These are phyloP conservation scores for Litchi chinensis DNA, from an alignment of 345 rosid species.

Conservation along the genomic window DNA sequence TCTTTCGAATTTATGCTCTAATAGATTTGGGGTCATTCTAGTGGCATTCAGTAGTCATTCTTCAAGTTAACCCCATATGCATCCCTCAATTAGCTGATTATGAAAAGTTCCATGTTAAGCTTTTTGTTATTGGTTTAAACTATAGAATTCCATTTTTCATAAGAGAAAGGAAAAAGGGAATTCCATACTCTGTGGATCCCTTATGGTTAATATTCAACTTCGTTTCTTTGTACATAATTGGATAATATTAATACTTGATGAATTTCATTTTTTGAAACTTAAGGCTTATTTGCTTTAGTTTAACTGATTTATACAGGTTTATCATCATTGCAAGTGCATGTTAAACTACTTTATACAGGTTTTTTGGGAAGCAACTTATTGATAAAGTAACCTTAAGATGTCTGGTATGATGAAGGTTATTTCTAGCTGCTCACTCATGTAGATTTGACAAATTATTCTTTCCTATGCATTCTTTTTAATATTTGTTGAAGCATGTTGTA, in stretches of 20 bases:
- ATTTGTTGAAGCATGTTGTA: neutral
- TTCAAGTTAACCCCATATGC: neutral
- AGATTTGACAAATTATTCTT: neutral
- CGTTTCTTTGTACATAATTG: neutral
- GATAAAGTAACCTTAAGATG: slow-evolving; percentile 5
- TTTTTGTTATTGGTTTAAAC: neutral
- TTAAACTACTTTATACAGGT: slow-evolving; percentile 20
- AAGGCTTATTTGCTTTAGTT: too few relatives aligned
- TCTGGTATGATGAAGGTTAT: neutral
- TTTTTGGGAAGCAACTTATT: neutral
- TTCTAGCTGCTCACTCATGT: neutral
- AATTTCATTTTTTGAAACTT: too few relatives aligned
- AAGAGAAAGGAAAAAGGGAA: neutral
- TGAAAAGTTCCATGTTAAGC: neutral
- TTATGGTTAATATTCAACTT: neutral
- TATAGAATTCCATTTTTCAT: neutral
- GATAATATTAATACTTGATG: too few relatives aligned
- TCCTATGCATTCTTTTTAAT: neutral
- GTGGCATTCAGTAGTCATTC: neutral
- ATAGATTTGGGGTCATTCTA: neutral
- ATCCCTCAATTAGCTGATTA: neutral
- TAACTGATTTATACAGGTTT: too few relatives aligned
- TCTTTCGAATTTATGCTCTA: neutral
- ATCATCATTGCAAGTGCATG: slow-evolving; percentile 86
- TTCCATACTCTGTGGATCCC: neutral